Base-by-base conservation (phyloP, 805 yeast species). In the Spathaspora passalidarum region DNA sequence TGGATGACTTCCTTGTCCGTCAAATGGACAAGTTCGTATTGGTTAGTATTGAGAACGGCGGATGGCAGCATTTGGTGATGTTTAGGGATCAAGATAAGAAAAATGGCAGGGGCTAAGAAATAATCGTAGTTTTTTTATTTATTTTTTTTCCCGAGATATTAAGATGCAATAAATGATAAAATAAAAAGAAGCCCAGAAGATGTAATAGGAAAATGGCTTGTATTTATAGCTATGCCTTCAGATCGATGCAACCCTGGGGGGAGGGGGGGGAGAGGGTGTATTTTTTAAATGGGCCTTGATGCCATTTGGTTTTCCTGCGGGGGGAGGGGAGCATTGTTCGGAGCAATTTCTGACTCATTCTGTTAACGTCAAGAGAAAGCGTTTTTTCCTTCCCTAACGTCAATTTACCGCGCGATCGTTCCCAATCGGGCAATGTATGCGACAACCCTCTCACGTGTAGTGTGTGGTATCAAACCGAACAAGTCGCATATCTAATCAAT, bases 1-100 rank as follows among this genome's bases (percentile, higher is more conserved):
- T 61, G 55, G 25, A 67, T 60, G 20, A 53, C 42, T 11, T 56
- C 56, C 11, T 41, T 39, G 41, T 67, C 71, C 8, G 56, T 57
- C 9, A 59, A 32, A 13, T 52, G 54, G 13, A 49, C 45, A 20
- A 60, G 52, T 25, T 48, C 49, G 41, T 52, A 52, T 32, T 49
- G 46, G 5, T 41, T 40, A n/a, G 45, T 18, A 8, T 23, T 19
- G 13, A 17, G 11, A 23, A 16, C 14, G 21, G 41, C 20, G 13
- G 22, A 18, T 23, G 42, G 40, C 40, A 38, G 21, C 34, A 29
- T 29, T 3, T 29, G 16, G 4, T 17, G 11, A 35, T 35, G 13
- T 18, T 35, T 8, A 20, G 20, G 38, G 20, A n/a, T 36, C 20
- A 10, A 22, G 8, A 38, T 19, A 38, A 16, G 41, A 23, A 23